phyloP scores from a whole-genome alignment of 768 basidiomycete species.

The Symmetrospora coprosmae region DNA sequence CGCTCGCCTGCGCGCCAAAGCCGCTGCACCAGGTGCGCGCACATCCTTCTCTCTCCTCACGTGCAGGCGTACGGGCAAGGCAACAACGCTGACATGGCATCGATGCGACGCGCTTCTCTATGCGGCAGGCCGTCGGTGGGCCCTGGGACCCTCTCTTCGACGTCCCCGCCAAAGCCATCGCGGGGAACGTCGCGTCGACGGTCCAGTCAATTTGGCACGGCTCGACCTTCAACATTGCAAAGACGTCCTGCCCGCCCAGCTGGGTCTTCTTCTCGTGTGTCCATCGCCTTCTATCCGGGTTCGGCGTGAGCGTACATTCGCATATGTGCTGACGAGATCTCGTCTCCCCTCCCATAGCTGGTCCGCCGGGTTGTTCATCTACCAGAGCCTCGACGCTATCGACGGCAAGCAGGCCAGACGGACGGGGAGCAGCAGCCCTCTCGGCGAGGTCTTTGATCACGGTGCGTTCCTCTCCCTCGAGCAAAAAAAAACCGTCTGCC shows the following conservation, averaged over 20 bases:
- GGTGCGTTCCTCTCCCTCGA: constrained; percentile 40
- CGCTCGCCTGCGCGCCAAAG: constrained; percentile 30
- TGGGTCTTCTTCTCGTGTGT: constrained; percentile 80
- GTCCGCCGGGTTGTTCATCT: constrained; percentile 73
- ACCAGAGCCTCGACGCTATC: constrained; percentile 77
- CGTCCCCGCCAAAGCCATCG: constrained; percentile 3
- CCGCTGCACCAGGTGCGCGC: constrained; percentile 32
- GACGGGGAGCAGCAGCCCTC: constrained; percentile 91
- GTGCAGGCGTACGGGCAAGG: neutral
- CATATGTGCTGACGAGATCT: too few relatives aligned
- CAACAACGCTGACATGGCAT: too few relatives aligned
- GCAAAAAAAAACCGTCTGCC: constrained; percentile 34
- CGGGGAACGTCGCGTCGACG: neutral
- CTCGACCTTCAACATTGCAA: constrained; percentile 56
- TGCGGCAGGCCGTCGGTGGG: constrained; percentile 23
- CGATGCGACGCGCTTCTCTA: neutral
- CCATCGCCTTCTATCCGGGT: neutral
- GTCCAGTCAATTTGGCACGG: constrained; percentile 9
- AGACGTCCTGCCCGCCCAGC: constrained; percentile 50
- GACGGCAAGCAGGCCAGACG: constrained; percentile 92
- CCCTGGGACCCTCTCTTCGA: constrained; percentile 32
- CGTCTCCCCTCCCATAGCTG: too few relatives aligned
- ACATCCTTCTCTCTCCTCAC: neutral
- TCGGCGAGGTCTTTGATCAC: constrained; percentile 98
- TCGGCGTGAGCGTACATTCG: constrained; percentile 33